A percentile compares a stretch with the other conserved stretches of the same genome.
Evolutionary conservation across 805 yeast genomes (phyloP).

Genomic region (Kluyveromyces starmeri): DNA sequence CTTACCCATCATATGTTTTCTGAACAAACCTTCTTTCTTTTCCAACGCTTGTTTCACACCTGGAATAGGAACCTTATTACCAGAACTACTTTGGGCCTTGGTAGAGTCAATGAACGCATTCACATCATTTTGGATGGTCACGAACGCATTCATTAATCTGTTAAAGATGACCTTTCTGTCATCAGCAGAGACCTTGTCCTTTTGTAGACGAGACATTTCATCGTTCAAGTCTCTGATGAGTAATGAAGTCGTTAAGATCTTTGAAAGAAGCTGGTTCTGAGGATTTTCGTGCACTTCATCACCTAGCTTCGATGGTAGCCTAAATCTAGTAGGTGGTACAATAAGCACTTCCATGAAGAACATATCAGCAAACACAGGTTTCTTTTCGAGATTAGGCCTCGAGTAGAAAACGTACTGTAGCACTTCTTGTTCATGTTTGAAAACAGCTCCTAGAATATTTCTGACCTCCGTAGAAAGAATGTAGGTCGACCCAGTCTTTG

Average conservation of each 20-base stretch:
- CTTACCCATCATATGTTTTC: constrained; percentile 99
- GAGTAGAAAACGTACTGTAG: constrained; percentile 73
- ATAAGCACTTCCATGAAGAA: constrained; percentile 83
- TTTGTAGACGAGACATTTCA: constrained; percentile 55
- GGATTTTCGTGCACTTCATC: constrained; percentile 93
- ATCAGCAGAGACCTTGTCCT: constrained; percentile 52
- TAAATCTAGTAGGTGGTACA: constrained; percentile 94
- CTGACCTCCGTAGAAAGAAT: constrained; percentile 82
- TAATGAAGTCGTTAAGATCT: constrained; percentile 69
- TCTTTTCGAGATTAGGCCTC: constrained; percentile 48
- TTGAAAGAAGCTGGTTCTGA: constrained; percentile 80
- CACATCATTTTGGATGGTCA: constrained; percentile 88
- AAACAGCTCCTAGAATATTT: constrained; percentile 66
- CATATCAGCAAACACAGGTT: constrained; percentile 57
- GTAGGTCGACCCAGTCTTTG: constrained; percentile 70
- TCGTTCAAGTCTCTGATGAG: constrained; percentile 85
- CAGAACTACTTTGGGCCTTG: constrained; percentile 69
- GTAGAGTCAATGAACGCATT: constrained; percentile 89
- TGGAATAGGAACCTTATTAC: constrained; percentile 65
- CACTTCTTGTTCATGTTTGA: constrained; percentile 60
- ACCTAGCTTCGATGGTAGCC: constrained; percentile 94
- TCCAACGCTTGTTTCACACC: constrained; percentile 97
- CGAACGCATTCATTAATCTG: constrained; percentile 92
- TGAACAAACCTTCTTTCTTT: constrained; percentile 95
- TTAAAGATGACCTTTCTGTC: constrained; percentile 74